Percentiles rank a stretch among this genome's conserved stretches.
phyloP scores from a whole-genome alignment of 179 eudicot species.

The Spinacia oleracea region DNA sequence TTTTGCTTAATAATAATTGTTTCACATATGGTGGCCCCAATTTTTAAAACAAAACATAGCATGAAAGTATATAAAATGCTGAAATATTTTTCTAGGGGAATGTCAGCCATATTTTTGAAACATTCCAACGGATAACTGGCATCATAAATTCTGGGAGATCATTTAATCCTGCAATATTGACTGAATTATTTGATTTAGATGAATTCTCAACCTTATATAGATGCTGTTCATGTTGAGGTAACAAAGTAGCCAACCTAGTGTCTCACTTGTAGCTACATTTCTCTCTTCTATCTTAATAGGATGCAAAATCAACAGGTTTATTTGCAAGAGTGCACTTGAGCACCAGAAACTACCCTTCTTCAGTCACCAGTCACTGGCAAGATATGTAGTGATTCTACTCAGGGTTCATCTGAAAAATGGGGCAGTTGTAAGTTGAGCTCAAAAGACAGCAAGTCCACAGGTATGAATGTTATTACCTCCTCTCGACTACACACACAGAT shows the following conservation, averaged over 20 bases:
- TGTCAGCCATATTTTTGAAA: neutral
- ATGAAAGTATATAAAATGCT: neutral
- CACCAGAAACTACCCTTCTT: constrained; percentile 11
- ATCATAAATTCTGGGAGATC: neutral
- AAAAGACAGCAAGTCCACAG: constrained; percentile 17
- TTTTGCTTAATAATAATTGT: neutral
- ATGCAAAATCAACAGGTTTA: neutral
- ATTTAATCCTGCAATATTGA: neutral
- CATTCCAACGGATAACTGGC: neutral
- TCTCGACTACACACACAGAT: neutral
- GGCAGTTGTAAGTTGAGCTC: constrained; percentile 27
- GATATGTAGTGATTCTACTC: constrained; percentile 2
- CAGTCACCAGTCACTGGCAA: constrained; percentile 12
- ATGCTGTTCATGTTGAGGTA: neutral
- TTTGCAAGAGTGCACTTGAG: constrained; percentile 15
- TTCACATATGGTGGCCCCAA: neutral
- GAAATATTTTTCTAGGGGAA: neutral
- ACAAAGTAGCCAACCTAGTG: neutral
- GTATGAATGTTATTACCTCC: neutral
- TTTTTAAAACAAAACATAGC: neutral
- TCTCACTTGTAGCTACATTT: neutral
- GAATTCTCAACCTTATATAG: neutral
- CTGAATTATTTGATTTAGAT: neutral
- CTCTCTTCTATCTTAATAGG: neutral
- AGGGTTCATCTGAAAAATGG: constrained; percentile 23